A percentile compares a stretch with the other conserved stretches of the same genome.
Conservation (phyloP, 768 basidiomycete species). For the Tubosaeta sp. region DNA sequence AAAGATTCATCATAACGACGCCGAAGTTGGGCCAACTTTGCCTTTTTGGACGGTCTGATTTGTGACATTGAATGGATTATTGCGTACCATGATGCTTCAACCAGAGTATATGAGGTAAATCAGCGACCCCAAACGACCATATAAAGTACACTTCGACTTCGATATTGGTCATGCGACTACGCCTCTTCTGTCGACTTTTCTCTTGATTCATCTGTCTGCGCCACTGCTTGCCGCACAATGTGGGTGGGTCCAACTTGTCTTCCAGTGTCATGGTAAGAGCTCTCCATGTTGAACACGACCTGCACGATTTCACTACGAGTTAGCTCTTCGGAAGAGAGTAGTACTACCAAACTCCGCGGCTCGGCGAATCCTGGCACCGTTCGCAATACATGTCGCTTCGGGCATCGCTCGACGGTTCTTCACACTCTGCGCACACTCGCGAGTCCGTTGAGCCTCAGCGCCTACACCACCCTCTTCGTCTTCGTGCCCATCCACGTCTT, state of each 20-base stretch:
- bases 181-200: slow-evolving; percentile 73
- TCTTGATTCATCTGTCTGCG: slow-evolving; percentile 71
- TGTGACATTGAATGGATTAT: too few species aligned
- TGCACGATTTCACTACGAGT: too few species aligned
- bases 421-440: slow-evolving; percentile 35
- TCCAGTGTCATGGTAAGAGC: slow-evolving; percentile 66
- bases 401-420: slow-evolving; percentile 58
- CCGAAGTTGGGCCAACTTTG: too few species aligned
- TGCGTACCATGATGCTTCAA: too few species aligned
- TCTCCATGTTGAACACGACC: background rate
- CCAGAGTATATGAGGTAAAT: too few species aligned
- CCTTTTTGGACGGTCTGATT: too few species aligned
- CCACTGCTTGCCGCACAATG: slow-evolving; percentile 64
- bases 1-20: too few species aligned
- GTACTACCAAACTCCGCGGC: slow-evolving; percentile 76
- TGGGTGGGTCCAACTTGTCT: slow-evolving; percentile 65
- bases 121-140: too few species aligned
- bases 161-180: slow-evolving; percentile 46
- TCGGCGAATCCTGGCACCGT: slow-evolving; percentile 66
- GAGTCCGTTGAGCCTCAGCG: slow-evolving; percentile 53
- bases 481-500: slow-evolving; percentile 68
- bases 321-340: slow-evolving; percentile 83
- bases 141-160: too few species aligned
- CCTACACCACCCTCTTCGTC: slow-evolving; percentile 49
- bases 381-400: slow-evolving; percentile 60